Base-by-base conservation (phyloP, 1,284 basidiomycete genomes). In the Cutaneotrichosporon sp. region DNA sequence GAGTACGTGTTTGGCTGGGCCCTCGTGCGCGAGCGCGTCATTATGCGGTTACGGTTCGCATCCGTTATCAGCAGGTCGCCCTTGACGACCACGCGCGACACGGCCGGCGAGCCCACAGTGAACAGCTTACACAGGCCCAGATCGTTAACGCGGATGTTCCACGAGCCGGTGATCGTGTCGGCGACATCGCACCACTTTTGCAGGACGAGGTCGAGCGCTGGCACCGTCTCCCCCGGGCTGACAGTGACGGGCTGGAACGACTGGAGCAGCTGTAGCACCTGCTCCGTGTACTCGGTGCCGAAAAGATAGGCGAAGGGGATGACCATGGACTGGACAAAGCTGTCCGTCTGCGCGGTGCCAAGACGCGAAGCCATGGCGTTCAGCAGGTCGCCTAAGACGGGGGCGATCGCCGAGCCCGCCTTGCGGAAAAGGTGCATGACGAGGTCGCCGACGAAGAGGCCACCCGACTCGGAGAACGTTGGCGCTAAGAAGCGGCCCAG, bases 281-380 rank as follows among this genome's bases (percentile, higher is more conserved):
- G 87, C 70, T 91, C 88, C 34, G 87, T 86, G 76, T 95, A 89
- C 67, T 88, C 88, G 70, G 91, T 88, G 38, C 73, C 70, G 71
- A 98, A 88, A 30, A 99, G 83, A 82, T 93, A 97, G 0, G 93
- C 91, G 75, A 98, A 92, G 0, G 96, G 97, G 34, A 97, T 84
- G 62, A 97, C 86, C 34, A 99, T 84, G 71, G 90, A 91, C 88
- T 92, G 71, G 18, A 47, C 83, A 83, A 97, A 97, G 2, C 89
- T 91, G 0, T 92, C 89, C 0, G 93, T 94, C 79, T 90, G 87
- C 0, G 94, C 94, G 0, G 85, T 88, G 4, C 84, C 83, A 83
- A 99, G 90, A 8, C 95, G 86, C 18, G 82, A 81, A 0, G 91
- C 85, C 84, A 99, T 89, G 1, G 92, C 92, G 60, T 88, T 86